Percentiles rank a stretch among this genome's conserved stretches.
Evolutionary conservation across 306 rosid genomes (phyloP).

Genomic region (Quercus rubra): DNA sequence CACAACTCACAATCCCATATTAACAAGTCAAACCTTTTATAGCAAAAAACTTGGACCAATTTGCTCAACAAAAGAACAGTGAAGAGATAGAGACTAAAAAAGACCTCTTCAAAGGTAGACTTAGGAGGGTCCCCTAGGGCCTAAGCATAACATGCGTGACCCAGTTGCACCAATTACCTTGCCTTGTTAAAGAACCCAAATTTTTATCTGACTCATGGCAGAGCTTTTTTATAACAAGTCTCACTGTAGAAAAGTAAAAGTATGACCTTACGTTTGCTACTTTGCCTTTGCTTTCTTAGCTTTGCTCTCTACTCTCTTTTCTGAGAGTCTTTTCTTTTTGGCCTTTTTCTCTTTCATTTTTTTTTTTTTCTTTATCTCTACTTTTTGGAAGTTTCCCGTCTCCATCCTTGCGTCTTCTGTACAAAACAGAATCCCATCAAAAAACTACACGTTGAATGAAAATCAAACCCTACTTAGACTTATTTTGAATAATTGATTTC

Average conservation of each 20-base stretch:
- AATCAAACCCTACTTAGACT: no score
- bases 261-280: conserved; percentile 32
- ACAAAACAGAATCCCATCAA: background rate
- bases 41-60: conserved; percentile 44
- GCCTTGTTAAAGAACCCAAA: conserved; percentile 61
- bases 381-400: conserved; percentile 86
- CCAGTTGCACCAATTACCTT: conserved; percentile 42
- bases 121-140: conserved; percentile 29
- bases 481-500: background rate
- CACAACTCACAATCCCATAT: conserved; percentile 22
- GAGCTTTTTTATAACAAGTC: conserved; percentile 22
- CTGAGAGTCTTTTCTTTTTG: conserved; percentile 40
- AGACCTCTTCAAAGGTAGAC: conserved; percentile 40
- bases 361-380: background rate
- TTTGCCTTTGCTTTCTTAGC: conserved; percentile 14
- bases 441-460: background rate
- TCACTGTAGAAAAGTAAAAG: conserved; percentile 34
- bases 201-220: conserved; percentile 39
- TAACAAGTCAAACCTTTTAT: conserved; percentile 69
- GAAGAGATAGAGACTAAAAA: conserved; percentile 10
- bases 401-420: conserved; percentile 29
- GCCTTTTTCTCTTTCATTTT: conserved; percentile 38
- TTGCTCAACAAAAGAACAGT: conserved; percentile 17
- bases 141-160: conserved; percentile 57
- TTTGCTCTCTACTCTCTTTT: conserved; percentile 26